Evolutionary conservation across 768 basidiomycete species (phyloP), one percentile per base, ranked within the genome.

Genomic region (Coprinopsis sp.): DNA sequence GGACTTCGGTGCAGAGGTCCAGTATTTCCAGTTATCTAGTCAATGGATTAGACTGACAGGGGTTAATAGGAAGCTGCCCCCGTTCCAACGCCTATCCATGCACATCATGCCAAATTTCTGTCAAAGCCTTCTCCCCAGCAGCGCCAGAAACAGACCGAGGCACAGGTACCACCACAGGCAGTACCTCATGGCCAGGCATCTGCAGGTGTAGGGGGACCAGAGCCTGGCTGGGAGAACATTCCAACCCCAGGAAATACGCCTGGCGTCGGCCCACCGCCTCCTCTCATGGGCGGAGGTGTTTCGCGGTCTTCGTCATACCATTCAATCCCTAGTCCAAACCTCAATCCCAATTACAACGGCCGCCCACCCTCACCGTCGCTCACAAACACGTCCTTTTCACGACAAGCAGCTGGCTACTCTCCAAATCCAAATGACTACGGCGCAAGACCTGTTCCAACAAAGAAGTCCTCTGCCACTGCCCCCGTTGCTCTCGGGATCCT

Each of bases 401-500:
- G n/a, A n/a, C n/a, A n/a, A n/a, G n/a, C n/a, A n/a, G n/a, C n/a
- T n/a, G n/a, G n/a, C n/a, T 19, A 45, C 27, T 6, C 47, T 42
- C 23, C 45, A 47, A 18, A 23, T 37, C 33, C 33, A 47, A 18
- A 24, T 25, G 14, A 33, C 40, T n/a, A n/a, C n/a, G 27, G 27
- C 7, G 40, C 40, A n/a, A 8, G 27, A n/a, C 40, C 40, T n/a
- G n/a, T n/a, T n/a, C n/a, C n/a, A 28, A 7, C 40, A 5, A 16
- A 63, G 60, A 51, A 64, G 51, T 33, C 23, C 31, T 2, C 56
- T 54, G 14, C 51, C 60, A 6, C 61, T 43, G 62, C 66, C 1
- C 66, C 67, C 1, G 69, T 64, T 8, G 77, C 79, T 0, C 59
- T 82, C 12, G 77, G 74, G 16, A 82, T 85, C 36, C 66, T 86